Conservation (phyloP, 306 rosid species). For the Fragaria ananassa region DNA sequence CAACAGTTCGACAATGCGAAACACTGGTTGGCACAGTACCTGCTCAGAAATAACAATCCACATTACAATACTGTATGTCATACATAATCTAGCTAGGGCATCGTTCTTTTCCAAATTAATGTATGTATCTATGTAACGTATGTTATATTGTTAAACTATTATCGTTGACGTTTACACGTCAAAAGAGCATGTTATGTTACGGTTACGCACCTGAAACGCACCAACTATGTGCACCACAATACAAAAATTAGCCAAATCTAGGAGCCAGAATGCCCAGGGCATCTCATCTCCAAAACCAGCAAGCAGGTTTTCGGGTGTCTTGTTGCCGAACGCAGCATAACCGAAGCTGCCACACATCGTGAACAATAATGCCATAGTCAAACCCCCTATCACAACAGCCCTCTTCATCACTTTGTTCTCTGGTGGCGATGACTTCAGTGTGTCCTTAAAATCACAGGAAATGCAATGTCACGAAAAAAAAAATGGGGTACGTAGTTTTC, state of each 20-base stretch:
- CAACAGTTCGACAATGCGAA: constrained; percentile 35
- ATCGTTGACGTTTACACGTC: background rate
- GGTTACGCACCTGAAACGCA: constrained; percentile 55
- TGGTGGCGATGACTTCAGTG: constrained; percentile 56
- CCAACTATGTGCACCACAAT: constrained; percentile 65
- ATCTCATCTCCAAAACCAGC: constrained; percentile 55
- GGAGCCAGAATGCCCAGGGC: constrained; percentile 47
- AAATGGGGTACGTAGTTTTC: background rate
- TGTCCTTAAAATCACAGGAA: constrained; percentile 44
- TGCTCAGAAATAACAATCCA: background rate
- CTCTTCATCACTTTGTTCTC: constrained; percentile 75
- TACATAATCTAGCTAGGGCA: background rate
- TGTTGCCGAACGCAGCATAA: constrained; percentile 65
- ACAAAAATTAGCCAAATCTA: constrained; percentile 51
- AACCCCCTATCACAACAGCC: constrained; percentile 28
- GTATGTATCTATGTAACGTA: no score
- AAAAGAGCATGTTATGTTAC: background rate
- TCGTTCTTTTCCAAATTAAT: no score
- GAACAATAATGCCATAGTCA: constrained; percentile 51
- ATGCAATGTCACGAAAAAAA: no score
- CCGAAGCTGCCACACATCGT: constrained; percentile 48
- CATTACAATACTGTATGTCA: background rate
- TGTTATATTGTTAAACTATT: background rate
- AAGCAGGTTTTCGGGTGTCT: constrained; percentile 60
- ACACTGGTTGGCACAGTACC: constrained; percentile 48